These are phyloP conservation scores for Graphilbum ipis-grandicollis DNA, from an alignment of 2,329 filamentous ascomycete species.

Conservation along the genomic window DNA sequence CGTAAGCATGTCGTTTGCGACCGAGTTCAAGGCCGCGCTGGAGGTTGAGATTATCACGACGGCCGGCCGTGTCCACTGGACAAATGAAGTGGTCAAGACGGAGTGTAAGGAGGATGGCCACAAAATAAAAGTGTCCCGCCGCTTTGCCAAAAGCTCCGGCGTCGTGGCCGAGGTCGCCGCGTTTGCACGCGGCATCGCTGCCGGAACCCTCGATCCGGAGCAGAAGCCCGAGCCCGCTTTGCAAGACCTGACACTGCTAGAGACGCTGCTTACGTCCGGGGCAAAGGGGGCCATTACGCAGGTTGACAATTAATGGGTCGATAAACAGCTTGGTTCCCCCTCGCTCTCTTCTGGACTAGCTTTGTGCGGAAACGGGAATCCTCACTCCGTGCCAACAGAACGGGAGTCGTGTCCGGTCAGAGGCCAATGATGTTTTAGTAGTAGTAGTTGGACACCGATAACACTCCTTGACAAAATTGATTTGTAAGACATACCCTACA, in stretches of 20 bases:
- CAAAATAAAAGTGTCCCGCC: too few relatives aligned
- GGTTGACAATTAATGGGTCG: not conserved
- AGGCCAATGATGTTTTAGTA: not conserved
- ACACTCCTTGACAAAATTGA: too few relatives aligned
- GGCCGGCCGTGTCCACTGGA: conserved; percentile 10
- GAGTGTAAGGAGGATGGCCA: too few relatives aligned
- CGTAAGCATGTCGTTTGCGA: conserved; percentile 5
- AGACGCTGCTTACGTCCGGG: conserved; percentile 12
- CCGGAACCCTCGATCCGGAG: conserved; percentile 7
- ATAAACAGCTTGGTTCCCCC: too few relatives aligned
- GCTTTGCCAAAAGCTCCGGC: conserved; percentile 4
- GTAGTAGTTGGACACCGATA: not conserved
- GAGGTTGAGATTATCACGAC: conserved; percentile 4
- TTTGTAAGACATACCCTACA: not conserved
- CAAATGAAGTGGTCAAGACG: not conserved
- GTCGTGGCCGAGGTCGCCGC: conserved; percentile 13
- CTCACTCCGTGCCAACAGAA: too few relatives aligned
- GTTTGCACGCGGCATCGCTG: conserved; percentile 11
- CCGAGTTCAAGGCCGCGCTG: conserved; percentile 2
- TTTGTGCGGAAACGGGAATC: too few relatives aligned
- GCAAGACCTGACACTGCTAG: conserved; percentile 13
- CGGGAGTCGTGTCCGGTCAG: too few relatives aligned
- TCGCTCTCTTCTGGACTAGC: too few relatives aligned
- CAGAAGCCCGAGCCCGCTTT: conserved; percentile 13
- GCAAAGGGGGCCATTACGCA: conserved; percentile 3